Conservation (phyloP, 2,329 filamentous ascomycete genomes). For the Penicillium palitans region DNA sequence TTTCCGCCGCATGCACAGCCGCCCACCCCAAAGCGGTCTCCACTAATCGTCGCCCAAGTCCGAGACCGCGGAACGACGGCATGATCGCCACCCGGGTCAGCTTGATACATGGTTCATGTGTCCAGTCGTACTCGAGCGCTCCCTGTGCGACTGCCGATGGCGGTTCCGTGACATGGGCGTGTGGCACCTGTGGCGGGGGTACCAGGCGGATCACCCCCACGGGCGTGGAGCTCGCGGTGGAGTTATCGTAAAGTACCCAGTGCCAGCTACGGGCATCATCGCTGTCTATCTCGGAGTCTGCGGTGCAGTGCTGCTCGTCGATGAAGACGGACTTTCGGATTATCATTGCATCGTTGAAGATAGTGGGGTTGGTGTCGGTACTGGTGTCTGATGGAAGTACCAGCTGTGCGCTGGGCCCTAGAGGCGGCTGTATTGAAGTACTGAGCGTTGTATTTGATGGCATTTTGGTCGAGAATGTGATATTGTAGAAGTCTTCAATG, state of each 20-base stretch:
- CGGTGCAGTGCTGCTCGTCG: constrained; percentile 56
- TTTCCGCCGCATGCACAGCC: constrained; percentile 56
- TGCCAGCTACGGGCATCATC: constrained; percentile 81
- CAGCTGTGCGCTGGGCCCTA: constrained; percentile 18
- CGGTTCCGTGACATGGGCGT: constrained; percentile 45
- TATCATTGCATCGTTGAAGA: constrained; percentile 62
- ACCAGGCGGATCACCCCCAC: constrained; percentile 78
- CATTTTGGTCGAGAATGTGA: constrained; percentile 6
- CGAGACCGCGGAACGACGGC: constrained; percentile 63
- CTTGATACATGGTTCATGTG: constrained; percentile 74
- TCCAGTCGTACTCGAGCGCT: constrained; percentile 49
- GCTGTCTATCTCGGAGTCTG: constrained; percentile 73
- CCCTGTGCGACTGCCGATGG: constrained; percentile 15
- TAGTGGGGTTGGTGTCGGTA: constrained; percentile 43
- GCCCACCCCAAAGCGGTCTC: constrained; percentile 69
- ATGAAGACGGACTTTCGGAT: constrained; percentile 60
- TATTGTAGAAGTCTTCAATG: background rate
- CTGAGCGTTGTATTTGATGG: constrained; percentile 3
- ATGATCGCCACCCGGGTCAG: constrained; percentile 75
- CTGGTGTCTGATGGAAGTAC: constrained; percentile 26
- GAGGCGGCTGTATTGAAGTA: constrained; percentile 29
- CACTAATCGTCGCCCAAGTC: constrained; percentile 67
- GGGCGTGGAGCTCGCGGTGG: constrained; percentile 49
- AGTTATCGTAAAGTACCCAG: constrained; percentile 78
- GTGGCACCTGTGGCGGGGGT: constrained; percentile 72